Evolutionary conservation across 2,329 filamentous ascomycete genomes (phyloP).

Genomic region (Xylaria sp.): DNA sequence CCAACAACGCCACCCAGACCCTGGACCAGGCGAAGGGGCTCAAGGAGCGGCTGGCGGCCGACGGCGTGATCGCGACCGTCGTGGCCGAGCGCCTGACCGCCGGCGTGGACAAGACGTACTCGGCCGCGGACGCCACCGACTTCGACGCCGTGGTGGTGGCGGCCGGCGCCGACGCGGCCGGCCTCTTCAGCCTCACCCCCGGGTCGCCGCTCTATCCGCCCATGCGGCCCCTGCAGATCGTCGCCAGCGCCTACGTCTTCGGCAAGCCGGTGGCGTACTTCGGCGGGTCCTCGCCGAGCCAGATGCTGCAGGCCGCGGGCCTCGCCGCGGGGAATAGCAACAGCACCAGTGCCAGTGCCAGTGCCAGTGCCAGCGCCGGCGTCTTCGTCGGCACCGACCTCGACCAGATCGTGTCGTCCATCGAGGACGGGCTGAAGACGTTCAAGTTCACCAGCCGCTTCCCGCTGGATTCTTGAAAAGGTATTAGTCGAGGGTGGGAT

Average conservation of each 20-base stretch:
- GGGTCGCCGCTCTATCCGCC: slow-evolving; percentile 69
- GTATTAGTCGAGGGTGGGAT: neutral
- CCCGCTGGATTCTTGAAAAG: slow-evolving; percentile 58
- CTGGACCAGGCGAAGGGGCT: slow-evolving; percentile 61
- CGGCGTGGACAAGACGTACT: slow-evolving; percentile 72
- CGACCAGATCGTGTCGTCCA: slow-evolving; percentile 53
- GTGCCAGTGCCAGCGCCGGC: slow-evolving; percentile 53
- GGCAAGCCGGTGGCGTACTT: slow-evolving; percentile 75
- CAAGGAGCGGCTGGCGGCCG: slow-evolving; percentile 57
- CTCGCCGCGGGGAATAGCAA: slow-evolving; percentile 51
- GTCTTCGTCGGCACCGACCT: slow-evolving; percentile 53
- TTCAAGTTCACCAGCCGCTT: slow-evolving; percentile 76
- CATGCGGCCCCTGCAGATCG: slow-evolving; percentile 70
- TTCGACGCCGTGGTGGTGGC: slow-evolving; percentile 73
- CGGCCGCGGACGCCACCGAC: slow-evolving; percentile 67
- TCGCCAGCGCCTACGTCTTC: slow-evolving; percentile 71
- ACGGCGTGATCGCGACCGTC: slow-evolving; percentile 67
- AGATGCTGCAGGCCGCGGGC: slow-evolving; percentile 54
- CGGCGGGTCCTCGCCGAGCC: slow-evolving; percentile 51
- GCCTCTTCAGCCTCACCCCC: slow-evolving; percentile 58
- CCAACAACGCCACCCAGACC: slow-evolving; percentile 44
- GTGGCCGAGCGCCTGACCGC: slow-evolving; percentile 67
- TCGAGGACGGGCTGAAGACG: slow-evolving; percentile 68
- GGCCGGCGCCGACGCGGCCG: slow-evolving; percentile 58
- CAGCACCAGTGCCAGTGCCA: too few species aligned